Base-by-base conservation (phyloP, 495 filamentous ascomycete genomes). In the Bryoglossum gracile region DNA sequence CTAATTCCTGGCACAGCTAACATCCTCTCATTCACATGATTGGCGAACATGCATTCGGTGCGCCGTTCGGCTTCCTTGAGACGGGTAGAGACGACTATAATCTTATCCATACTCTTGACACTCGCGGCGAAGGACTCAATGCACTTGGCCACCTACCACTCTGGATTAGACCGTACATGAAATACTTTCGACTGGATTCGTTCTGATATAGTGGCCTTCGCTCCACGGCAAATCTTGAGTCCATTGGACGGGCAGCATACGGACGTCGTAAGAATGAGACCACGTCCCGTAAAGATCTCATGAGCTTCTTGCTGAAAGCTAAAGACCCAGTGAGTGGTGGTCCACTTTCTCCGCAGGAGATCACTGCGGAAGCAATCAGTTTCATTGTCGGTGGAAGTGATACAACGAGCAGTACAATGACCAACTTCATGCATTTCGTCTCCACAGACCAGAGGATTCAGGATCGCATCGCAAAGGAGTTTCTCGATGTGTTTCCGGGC, bases 21-120 rank as follows among this genome's bases (percentile, higher is more conserved):
- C 35, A 70, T 58, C 50, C 59, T 74, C 36, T 61, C 69, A 16
- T 41, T 71, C 68, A 72, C 45, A 53, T 71, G 26, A 71, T 74
- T 47, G 58, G 60, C 14, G 49, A 59, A 36, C 48, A 67, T 33
- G 62, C 60, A 8, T 62, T 68, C 16, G 68, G 68, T 49, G 50
- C 58, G 9, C 18, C 59, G 2, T 67, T 73, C 41, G 66, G 68
- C 8, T 63, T 63, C 36, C 47, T 70, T 4, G 50, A 43, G 3
- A 43, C 45, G 8, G 68, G 70, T 28, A 26, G 19, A 1, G 68
- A 73, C 23, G n/a, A 26, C 19, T 25, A 16, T 13, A 48, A 48
- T 16, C 28, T 48, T 4, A 55, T 55, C 36, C 13, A 44, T 3
- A 52, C 45, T 13, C 8, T 55, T 9, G 44, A 48, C 4, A 26